Evolutionary conservation across 331 rosid species (phyloP).

Genomic region (Spiraea crenata): DNA sequence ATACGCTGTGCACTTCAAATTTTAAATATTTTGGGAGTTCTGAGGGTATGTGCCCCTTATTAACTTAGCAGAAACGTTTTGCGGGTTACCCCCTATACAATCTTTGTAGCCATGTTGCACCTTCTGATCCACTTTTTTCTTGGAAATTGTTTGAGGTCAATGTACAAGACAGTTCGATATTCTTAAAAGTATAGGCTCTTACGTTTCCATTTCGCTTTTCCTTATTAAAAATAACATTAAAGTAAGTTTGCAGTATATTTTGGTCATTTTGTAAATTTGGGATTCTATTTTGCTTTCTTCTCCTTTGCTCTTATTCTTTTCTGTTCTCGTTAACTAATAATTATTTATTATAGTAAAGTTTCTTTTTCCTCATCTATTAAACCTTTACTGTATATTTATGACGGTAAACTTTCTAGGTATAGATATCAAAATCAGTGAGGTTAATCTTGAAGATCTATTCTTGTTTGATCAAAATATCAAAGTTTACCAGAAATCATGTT

Average conservation of each 20-base stretch:
- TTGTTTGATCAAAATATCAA: not conserved
- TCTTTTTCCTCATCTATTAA: conserved; percentile 15
- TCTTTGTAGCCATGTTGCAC: conserved; percentile 9
- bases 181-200: not conserved
- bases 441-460: conserved; percentile 8
- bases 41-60: not conserved
- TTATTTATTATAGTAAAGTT: conserved; percentile 20
- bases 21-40: not conserved
- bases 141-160: conserved; percentile 15
- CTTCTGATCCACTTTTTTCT: conserved; percentile 21
- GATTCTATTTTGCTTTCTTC: conserved; percentile 20
- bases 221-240: not conserved
- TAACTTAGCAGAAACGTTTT: not conserved
- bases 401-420: not conserved
- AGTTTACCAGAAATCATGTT: conserved; percentile 9
- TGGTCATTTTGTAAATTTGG: conserved; percentile 22
- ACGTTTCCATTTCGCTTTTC: too few relatives aligned
- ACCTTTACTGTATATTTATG: conserved; percentile 12
- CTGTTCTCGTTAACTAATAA: conserved; percentile 12
- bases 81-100: not conserved
- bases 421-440: conserved; percentile 10
- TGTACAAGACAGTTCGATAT: conserved; percentile 26
- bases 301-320: conserved; percentile 43
- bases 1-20: not conserved
- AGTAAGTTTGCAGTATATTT: conserved; percentile 31